phyloP scores from a whole-genome alignment of 1,139 yeast genomes.

The Taiozyma sp. region DNA sequence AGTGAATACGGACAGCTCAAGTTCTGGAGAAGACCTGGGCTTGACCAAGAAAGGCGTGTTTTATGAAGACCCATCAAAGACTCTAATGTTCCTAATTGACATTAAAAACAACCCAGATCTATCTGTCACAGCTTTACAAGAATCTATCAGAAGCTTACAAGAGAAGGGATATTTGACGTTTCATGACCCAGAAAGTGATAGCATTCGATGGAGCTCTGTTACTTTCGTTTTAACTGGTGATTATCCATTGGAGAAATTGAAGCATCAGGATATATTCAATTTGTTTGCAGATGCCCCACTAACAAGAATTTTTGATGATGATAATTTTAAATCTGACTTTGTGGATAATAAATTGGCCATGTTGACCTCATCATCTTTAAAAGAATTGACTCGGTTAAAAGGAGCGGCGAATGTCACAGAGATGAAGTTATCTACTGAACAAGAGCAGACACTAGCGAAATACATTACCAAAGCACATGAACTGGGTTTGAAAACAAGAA shows the following conservation, averaged over 20 bases:
- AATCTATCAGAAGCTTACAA: slow-evolving; percentile 31
- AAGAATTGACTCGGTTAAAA: slow-evolving; percentile 8
- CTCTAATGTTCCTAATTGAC: slow-evolving; percentile 43
- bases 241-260: slow-evolving; percentile 27
- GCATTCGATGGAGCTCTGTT: slow-evolving; percentile 34
- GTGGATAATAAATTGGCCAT: slow-evolving; percentile 6
- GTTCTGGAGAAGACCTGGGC: background rate
- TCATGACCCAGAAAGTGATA: slow-evolving; percentile 24
- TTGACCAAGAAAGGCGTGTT: slow-evolving; percentile 35
- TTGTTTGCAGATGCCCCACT: slow-evolving; percentile 34
- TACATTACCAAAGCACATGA: slow-evolving; percentile 33
- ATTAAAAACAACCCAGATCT: slow-evolving; percentile 38
- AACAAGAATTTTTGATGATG: background rate
- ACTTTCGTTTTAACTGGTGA: slow-evolving; percentile 43
- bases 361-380: slow-evolving; percentile 13
- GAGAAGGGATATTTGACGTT: slow-evolving; percentile 34
- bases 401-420: background rate
- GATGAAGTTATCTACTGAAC: slow-evolving; percentile 19
- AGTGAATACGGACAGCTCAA: slow-evolving; percentile 22
- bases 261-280: slow-evolving; percentile 19
- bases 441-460: slow-evolving; percentile 24
- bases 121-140: slow-evolving; percentile 31
- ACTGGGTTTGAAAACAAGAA: slow-evolving; percentile 34
- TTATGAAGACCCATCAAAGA: slow-evolving; percentile 34
- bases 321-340: background rate